These are phyloP conservation scores for Epichloe typhina DNA, from an alignment of 2,329 filamentous ascomycete species.

Conservation along the genomic window DNA sequence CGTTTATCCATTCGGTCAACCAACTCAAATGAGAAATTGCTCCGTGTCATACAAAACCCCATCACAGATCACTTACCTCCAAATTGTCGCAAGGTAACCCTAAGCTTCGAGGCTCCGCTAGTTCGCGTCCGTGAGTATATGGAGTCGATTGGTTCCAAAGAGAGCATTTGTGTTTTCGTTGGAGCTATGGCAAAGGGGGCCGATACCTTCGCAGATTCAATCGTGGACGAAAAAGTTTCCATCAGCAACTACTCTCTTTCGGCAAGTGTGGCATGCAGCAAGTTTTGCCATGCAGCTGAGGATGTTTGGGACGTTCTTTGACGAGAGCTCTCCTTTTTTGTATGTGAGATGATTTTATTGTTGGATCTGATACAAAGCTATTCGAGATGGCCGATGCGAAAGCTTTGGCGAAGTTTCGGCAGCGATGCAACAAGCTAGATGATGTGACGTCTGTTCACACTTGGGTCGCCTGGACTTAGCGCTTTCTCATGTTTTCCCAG, in stretches of 20 bases:
- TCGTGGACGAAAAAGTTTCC: slow-evolving; percentile 93
- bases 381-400: slow-evolving; percentile 9
- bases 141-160: slow-evolving; percentile 59
- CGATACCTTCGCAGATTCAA: slow-evolving; percentile 87
- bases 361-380: background rate
- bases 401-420: slow-evolving; percentile 22
- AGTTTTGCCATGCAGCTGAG: slow-evolving; percentile 97
- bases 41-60: slow-evolving; percentile 95
- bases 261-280: slow-evolving; percentile 96
- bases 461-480: slow-evolving; percentile 54
- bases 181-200: slow-evolving; percentile 96
- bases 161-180: slow-evolving; percentile 95
- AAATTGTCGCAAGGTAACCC: slow-evolving; percentile 93
- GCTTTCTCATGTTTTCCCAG: slow-evolving; percentile 75
- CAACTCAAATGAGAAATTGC: slow-evolving; percentile 91
- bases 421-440: slow-evolving; percentile 62
- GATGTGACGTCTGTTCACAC: slow-evolving; percentile 22
- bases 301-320: slow-evolving; percentile 92
- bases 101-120: slow-evolving; percentile 85
- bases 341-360: too few species aligned
- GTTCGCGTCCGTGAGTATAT: slow-evolving; percentile 86
- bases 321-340: slow-evolving; percentile 9
- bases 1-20: slow-evolving; percentile 91
- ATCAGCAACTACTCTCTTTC: slow-evolving; percentile 98
- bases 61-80: slow-evolving; percentile 94